Evolutionary conservation across 495 filamentous ascomycete genomes (phyloP).

Genomic region (Astrocystis sublimbata): DNA sequence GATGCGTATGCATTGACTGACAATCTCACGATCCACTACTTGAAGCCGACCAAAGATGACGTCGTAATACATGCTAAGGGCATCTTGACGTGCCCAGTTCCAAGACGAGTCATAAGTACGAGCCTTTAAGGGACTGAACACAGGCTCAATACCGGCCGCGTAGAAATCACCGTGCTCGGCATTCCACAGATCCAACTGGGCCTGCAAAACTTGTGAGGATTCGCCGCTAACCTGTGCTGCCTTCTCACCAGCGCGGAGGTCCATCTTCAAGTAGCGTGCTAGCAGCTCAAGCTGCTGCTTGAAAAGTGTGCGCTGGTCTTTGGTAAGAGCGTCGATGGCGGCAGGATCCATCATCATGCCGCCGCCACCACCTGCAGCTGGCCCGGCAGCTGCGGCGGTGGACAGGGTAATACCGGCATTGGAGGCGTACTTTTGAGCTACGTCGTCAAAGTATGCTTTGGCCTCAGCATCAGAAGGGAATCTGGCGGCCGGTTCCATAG

Average conservation of each 20-base stretch:
- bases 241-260: conserved; percentile 93
- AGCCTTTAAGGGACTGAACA: conserved; percentile 90
- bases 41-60: conserved; percentile 96
- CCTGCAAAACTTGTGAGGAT: conserved; percentile 80
- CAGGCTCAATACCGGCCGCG: conserved; percentile 87
- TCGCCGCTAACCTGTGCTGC: conserved; percentile 81
- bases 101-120: conserved; percentile 97
- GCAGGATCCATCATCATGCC: conserved; percentile 99
- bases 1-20: conserved; percentile 95
- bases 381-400: conserved; percentile 67
- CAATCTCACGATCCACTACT: conserved; percentile 94
- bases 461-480: conserved; percentile 87
- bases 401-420: conserved; percentile 84
- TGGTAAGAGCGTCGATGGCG: conserved; percentile 93
- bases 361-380: conserved; percentile 67
- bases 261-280: conserved; percentile 94
- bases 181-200: conserved; percentile 92
- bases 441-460: conserved; percentile 85
- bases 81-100: conserved; percentile 99
- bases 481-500: conserved; percentile 86
- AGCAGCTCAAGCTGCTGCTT: conserved; percentile 96
- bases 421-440: conserved; percentile 84
- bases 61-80: conserved; percentile 97
- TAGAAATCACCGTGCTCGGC: conserved; percentile 96
- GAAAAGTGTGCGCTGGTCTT: conserved; percentile 91